Conservation (phyloP, 352 stramenopile species). For the Pythium sukuiense region DNA sequence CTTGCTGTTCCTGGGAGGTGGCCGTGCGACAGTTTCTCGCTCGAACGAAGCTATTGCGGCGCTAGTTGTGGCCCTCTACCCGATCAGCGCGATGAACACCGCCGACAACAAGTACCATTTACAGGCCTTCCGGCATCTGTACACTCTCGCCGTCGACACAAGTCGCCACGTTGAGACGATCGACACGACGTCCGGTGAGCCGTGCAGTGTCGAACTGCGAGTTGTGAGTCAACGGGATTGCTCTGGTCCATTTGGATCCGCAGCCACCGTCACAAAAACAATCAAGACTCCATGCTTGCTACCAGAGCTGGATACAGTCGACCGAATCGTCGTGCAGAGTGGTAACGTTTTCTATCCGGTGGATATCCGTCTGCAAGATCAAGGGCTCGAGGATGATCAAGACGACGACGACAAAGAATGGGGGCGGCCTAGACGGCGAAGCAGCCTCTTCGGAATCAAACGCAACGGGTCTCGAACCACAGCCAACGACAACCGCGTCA, state of each 20-base stretch:
- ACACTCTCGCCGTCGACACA: slow-evolving; percentile 82
- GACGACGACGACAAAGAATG: slow-evolving; percentile 14
- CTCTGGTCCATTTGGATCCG: neutral
- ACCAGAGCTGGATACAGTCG: slow-evolving; percentile 56
- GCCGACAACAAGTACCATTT: slow-evolving; percentile 94
- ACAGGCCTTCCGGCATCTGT: slow-evolving; percentile 90
- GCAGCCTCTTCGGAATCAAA: neutral
- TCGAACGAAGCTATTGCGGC: slow-evolving; percentile 91
- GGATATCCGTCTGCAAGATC: slow-evolving; percentile 46
- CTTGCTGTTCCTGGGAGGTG: slow-evolving; percentile 95
- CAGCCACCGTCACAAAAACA: slow-evolving; percentile 23
- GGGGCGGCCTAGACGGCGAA: neutral
- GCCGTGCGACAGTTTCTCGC: slow-evolving; percentile 90
- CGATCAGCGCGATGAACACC: slow-evolving; percentile 90
- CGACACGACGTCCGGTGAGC: slow-evolving; percentile 58
- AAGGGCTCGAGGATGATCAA: slow-evolving; percentile 9
- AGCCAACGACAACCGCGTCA: slow-evolving; percentile 58
- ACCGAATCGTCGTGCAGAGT: slow-evolving; percentile 51
- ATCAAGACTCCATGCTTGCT: slow-evolving; percentile 72
- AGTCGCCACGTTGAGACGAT: slow-evolving; percentile 72
- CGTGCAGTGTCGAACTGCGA: slow-evolving; percentile 46
- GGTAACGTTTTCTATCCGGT: slow-evolving; percentile 63
- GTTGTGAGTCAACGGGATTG: slow-evolving; percentile 38
- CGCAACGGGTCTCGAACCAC: slow-evolving; percentile 21
- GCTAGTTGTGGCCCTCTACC: slow-evolving; percentile 94